Evolutionary conservation across 2,329 filamentous ascomycete genomes (phyloP).

Genomic region (Stagonosporopsis cucurbitacearum): DNA sequence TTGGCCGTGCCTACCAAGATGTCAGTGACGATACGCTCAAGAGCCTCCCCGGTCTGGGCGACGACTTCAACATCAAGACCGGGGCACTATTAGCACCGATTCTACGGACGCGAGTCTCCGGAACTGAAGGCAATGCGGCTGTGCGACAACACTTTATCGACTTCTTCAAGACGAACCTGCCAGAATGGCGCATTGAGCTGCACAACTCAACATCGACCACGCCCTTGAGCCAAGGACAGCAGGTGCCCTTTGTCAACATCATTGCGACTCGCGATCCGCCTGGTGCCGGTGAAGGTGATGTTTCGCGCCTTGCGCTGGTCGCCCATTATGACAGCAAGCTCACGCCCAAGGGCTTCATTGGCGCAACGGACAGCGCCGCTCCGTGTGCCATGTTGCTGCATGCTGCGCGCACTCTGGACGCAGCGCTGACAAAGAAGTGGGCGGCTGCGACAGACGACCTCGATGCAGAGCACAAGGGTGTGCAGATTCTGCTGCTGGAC

Average conservation of each 20-base stretch:
- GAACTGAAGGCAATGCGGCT: slow-evolving; percentile 75
- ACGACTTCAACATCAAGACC: slow-evolving; percentile 80
- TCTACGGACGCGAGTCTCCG: slow-evolving; percentile 84
- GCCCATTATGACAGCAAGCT: slow-evolving; percentile 94
- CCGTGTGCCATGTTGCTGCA: slow-evolving; percentile 95
- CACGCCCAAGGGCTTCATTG: slow-evolving; percentile 84
- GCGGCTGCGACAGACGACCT: slow-evolving; percentile 59
- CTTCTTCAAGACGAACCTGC: slow-evolving; percentile 81
- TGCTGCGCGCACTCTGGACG: slow-evolving; percentile 79
- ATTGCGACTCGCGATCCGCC: slow-evolving; percentile 92
- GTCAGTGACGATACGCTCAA: slow-evolving; percentile 79
- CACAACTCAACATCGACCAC: slow-evolving; percentile 90
- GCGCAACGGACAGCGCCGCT: slow-evolving; percentile 90
- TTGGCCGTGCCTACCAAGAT: slow-evolving; percentile 58
- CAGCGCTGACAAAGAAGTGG: slow-evolving; percentile 86
- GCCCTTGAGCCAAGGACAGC: slow-evolving; percentile 72
- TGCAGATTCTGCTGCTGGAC: slow-evolving; percentile 90
- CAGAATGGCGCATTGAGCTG: slow-evolving; percentile 78
- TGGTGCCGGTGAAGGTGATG: slow-evolving; percentile 74
- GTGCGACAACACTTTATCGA: slow-evolving; percentile 83
- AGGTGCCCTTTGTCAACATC: slow-evolving; percentile 86
- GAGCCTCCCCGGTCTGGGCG: slow-evolving; percentile 70
- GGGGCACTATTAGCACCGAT: slow-evolving; percentile 86
- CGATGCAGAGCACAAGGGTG: slow-evolving; percentile 73
- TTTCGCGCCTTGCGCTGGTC: slow-evolving; percentile 82